phyloP scores from a whole-genome alignment of 441 rosid species.

The Populus hybrid region DNA sequence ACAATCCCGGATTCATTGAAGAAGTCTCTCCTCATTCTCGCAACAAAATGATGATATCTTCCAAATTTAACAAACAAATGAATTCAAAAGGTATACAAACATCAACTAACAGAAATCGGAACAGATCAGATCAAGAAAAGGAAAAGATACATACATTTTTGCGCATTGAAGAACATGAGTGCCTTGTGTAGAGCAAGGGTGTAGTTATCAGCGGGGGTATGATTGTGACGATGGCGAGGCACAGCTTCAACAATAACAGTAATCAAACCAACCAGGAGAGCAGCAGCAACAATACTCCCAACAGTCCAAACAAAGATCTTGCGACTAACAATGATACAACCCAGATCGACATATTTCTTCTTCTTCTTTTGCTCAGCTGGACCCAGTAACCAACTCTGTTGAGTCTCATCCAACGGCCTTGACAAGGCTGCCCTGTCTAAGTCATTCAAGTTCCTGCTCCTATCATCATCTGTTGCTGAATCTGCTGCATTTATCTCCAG shows the following conservation, averaged over 20 bases:
- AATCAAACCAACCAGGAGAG: slow-evolving; percentile 55
- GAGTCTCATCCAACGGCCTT: slow-evolving; percentile 82
- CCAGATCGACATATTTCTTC: slow-evolving; percentile 92
- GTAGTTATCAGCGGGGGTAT: slow-evolving; percentile 59
- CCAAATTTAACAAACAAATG: not conserved
- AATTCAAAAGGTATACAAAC: not conserved
- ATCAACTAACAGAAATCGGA: not conserved
- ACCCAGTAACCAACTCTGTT: slow-evolving; percentile 94
- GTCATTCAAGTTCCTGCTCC: slow-evolving; percentile 84
- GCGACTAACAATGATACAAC: slow-evolving; percentile 86
- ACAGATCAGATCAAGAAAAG: not conserved
- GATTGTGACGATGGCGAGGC: slow-evolving; percentile 56
- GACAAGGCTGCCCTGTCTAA: slow-evolving; percentile 72
- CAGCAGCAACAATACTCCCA: slow-evolving; percentile 49
- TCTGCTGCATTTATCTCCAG: slow-evolving; percentile 88
- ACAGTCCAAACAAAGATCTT: slow-evolving; percentile 92
- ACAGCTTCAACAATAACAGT: slow-evolving; percentile 63
- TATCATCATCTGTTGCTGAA: slow-evolving; percentile 96
- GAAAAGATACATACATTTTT: slow-evolving; percentile 42
- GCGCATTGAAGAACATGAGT: slow-evolving; percentile 93
- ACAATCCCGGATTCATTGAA: not conserved
- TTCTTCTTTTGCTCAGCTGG: slow-evolving; percentile 85
- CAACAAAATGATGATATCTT: not conserved
- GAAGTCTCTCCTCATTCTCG: not conserved
- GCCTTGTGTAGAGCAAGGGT: slow-evolving; percentile 76